Evolutionary conservation across 805 yeast genomes (phyloP).

Genomic region (Kodamaea jinghongensis): DNA sequence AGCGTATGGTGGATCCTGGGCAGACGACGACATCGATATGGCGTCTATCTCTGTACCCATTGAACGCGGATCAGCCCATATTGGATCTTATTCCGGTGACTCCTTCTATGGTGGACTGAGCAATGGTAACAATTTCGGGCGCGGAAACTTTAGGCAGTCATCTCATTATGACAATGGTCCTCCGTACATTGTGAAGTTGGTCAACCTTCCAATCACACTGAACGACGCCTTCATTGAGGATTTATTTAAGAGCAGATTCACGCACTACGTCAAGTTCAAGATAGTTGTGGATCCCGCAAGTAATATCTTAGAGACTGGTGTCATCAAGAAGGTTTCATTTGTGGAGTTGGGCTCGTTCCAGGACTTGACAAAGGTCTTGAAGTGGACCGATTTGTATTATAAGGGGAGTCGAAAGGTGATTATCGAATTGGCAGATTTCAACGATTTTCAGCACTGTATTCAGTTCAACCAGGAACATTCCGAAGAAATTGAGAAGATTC

Average conservation of each 20-base stretch:
- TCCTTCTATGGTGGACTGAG: slow-evolving; percentile 7
- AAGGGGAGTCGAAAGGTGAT: slow-evolving; percentile 37
- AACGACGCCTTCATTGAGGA: slow-evolving; percentile 53
- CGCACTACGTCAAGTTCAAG: slow-evolving; percentile 56
- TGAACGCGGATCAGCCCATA: slow-evolving; percentile 18
- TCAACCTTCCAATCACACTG: slow-evolving; percentile 56
- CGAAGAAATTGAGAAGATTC: slow-evolving; percentile 28
- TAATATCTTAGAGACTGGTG: slow-evolving; percentile 33
- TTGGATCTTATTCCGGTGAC: slow-evolving; percentile 2
- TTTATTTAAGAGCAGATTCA: slow-evolving; percentile 60
- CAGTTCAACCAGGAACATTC: slow-evolving; percentile 36
- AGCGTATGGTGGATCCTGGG: slow-evolving; percentile 49
- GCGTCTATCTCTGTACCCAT: slow-evolving; percentile 46
- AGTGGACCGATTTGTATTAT: slow-evolving; percentile 60
- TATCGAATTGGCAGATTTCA: slow-evolving; percentile 39
- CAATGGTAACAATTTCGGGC: slow-evolving; percentile 7
- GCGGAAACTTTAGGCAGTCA: slow-evolving; percentile 12
- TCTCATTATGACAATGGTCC: slow-evolving; percentile 34
- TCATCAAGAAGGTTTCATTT: slow-evolving; percentile 58
- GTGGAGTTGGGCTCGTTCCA: slow-evolving; percentile 52
- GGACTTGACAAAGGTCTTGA: slow-evolving; percentile 56
- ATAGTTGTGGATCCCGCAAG: slow-evolving; percentile 53
- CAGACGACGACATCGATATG: slow-evolving; percentile 45
- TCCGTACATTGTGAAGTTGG: slow-evolving; percentile 64
- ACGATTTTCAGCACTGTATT: slow-evolving; percentile 40